Conservation (phyloP, 1,284 basidiomycete genomes). For the Puccinia novopanici region DNA sequence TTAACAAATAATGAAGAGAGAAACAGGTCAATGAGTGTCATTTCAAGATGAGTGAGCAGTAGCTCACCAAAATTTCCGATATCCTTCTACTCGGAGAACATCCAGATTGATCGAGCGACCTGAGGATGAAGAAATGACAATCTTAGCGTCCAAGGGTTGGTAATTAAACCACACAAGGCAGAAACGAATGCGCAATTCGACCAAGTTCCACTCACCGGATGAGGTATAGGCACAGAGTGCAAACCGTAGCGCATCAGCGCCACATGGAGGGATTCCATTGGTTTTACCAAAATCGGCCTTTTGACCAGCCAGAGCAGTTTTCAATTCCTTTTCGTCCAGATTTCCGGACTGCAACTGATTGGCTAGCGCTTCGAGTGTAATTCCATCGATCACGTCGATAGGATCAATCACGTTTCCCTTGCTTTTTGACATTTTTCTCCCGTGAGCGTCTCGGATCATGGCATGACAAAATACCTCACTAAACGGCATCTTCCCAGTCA, state of each 20-base stretch:
- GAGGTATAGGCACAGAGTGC: conserved; percentile 89
- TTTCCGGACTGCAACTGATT: conserved; percentile 87
- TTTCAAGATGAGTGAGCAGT: not conserved
- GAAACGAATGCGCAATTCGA: not conserved
- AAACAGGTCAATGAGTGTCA: not conserved
- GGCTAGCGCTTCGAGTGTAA: conserved; percentile 80
- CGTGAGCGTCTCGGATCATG: conserved; percentile 92
- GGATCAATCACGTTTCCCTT: conserved; percentile 98
- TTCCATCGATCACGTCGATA: conserved; percentile 88
- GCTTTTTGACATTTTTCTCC: conserved; percentile 98
- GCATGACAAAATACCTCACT: conserved; percentile 97
- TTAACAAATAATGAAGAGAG: conserved; percentile 68
- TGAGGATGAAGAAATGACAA: conserved; percentile 55
- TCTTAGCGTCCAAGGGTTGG: not conserved
- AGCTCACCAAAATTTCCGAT: conserved; percentile 69
- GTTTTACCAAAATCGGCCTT: conserved; percentile 96
- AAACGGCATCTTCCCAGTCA: conserved; percentile 91
- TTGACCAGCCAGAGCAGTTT: conserved; percentile 88
- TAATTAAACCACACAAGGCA: not conserved
- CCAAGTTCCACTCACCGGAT: conserved; percentile 66
- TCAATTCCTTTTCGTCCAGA: conserved; percentile 88
- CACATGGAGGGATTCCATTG: conserved; percentile 93
- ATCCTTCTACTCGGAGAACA: conserved; percentile 95
- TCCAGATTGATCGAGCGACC: conserved; percentile 94
- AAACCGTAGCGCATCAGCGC: conserved; percentile 93